These are phyloP conservation scores for Aegle marmelos DNA, from an alignment of 345 rosid species.

Conservation along the genomic window DNA sequence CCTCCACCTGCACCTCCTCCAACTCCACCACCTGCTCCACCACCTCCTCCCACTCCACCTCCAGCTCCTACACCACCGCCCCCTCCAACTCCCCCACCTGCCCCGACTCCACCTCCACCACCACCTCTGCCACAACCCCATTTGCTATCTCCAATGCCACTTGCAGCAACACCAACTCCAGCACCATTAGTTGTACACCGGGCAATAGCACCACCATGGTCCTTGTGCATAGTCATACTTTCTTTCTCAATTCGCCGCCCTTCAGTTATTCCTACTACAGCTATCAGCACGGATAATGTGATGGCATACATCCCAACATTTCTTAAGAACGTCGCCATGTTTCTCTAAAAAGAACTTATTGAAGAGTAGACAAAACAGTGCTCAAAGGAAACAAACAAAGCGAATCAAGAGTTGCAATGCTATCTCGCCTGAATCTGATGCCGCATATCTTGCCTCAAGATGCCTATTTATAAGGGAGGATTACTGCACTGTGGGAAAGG, in stretches of 20 bases:
- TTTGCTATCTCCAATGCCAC: not conserved
- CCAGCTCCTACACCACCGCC: not conserved
- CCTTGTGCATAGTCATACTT: too few relatives aligned
- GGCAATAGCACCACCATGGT: not conserved
- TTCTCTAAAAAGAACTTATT: not conserved
- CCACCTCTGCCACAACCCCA: not conserved
- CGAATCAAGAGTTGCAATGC: not conserved
- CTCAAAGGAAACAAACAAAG: not conserved
- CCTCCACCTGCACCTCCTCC: too few relatives aligned
- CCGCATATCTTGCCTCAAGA: not conserved
- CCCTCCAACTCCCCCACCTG: not conserved
- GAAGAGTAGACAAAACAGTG: not conserved
- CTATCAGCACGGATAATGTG: not conserved
- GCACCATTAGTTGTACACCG: not conserved
- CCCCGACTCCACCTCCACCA: not conserved
- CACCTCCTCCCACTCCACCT: not conserved
- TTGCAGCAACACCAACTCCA: not conserved
- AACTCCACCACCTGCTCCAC: not conserved
- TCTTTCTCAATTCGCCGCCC: not conserved
- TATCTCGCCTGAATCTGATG: constrained; percentile 1
- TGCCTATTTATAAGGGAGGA: not conserved
- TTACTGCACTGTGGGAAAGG: not conserved
- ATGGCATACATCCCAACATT: not conserved
- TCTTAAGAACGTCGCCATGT: not conserved
- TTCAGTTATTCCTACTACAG: not conserved